Evolutionary conservation across 2,329 filamentous ascomycete genomes (phyloP), one percentile per base, ranked within the genome.

Genomic region (Fusarium sp.): DNA sequence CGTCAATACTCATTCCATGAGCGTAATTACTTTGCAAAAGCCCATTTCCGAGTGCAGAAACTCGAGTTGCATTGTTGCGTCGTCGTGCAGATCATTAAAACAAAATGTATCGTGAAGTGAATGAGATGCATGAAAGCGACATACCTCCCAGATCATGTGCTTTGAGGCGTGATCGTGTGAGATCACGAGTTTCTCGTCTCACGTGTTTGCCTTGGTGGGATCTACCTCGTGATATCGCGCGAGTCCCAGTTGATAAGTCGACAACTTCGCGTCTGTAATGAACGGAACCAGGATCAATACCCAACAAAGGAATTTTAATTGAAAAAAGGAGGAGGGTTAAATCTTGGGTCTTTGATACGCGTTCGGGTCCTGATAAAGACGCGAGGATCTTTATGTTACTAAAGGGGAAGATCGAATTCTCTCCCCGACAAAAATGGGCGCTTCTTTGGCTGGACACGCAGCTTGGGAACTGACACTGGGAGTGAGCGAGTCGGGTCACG

Each of bases 201-300:
- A 84, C 83, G 83, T 85, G 83, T 82, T 83, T 54, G 33, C 33
- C 16, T 53, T 80, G 81, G 80, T 79, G 82, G 81, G 82, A 82
- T 81, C 79, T 81, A 85, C 82, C 83, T 85, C 83, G 84, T 85
- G 83, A 85, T 85, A 83, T 85, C 83, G 83, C 82, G 83, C 74
- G 74, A 72, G 78, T 72, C 70, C 68, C 69, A 38, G 65, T 74
- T 75, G 71, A 77, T 80, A 81, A 69, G 80, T 79, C 73, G 73
- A 67, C 65, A 58, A 61, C 53, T 65, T 61, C 68, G 71, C 76
- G 73, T 77, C 66, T 55, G 51, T 41, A 68, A 45, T 39, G 35
- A 57, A 41, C 24, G 16, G 31, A 26, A 35, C 36, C 56, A 41
- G 48, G 51, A 33, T 39, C 65, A 68, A 75, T 68, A 67, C 41